Evolutionary conservation across 2,329 filamentous ascomycete genomes (phyloP).

Genomic region (Fusarium beomiforme): DNA sequence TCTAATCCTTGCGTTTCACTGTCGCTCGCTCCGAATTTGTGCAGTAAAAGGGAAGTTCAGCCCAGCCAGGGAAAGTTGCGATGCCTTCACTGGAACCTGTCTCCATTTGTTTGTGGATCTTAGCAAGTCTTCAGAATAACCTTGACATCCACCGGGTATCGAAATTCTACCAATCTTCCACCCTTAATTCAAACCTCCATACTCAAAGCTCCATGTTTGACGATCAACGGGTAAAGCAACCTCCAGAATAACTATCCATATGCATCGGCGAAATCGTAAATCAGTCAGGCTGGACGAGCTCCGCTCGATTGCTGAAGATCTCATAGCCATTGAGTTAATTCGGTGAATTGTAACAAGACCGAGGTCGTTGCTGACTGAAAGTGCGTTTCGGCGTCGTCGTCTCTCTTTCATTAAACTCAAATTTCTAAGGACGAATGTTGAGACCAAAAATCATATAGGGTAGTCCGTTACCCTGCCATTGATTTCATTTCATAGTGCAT

Average conservation of each 20-base stretch:
- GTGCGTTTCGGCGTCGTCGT: conserved; percentile 18
- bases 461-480: not conserved
- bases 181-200: not conserved
- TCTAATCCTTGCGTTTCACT: not conserved
- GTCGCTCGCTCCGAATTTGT: conserved; percentile 46
- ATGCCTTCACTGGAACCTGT: conserved; percentile 22
- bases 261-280: not conserved
- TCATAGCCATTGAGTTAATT: not conserved
- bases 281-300: not conserved
- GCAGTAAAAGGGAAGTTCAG: conserved; percentile 53
- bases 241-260: not conserved
- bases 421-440: not conserved
- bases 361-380: conserved; percentile 9
- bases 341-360: conserved; percentile 1
- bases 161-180: not conserved
- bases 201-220: not conserved
- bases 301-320: not conserved
- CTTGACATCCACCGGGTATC: not conserved
- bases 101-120: not conserved
- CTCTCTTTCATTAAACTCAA: not conserved
- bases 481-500: not conserved
- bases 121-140: not conserved
- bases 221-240: not conserved
- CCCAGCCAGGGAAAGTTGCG: conserved; percentile 31
- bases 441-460: not conserved